Conservation (phyloP, 2,329 filamentous ascomycete species). For the Chaetomiaceae sp. region DNA sequence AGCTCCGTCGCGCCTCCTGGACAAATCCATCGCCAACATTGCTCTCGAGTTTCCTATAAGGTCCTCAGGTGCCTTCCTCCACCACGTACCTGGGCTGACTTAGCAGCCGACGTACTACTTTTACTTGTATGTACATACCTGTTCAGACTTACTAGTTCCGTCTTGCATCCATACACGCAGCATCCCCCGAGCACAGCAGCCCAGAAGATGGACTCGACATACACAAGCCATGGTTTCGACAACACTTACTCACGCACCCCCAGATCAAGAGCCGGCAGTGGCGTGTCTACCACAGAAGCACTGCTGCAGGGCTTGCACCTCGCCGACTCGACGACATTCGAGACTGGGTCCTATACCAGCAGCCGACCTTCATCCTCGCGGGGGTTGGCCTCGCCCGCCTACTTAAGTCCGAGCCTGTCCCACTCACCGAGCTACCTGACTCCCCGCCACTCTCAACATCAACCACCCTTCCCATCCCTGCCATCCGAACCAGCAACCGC, state of each 20-base stretch:
- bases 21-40: constrained; percentile 12
- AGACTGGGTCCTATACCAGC: constrained; percentile 23
- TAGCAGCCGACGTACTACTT: constrained; percentile 18
- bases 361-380: constrained; percentile 22
- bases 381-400: constrained; percentile 22
- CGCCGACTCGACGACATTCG: constrained; percentile 22
- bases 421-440: constrained; percentile 21
- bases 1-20: constrained; percentile 1
- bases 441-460: constrained; percentile 17
- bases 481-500: constrained; percentile 26
- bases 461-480: constrained; percentile 26
- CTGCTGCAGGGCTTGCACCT: constrained; percentile 24
- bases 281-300: constrained; percentile 24
- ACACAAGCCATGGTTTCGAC: constrained; percentile 18
- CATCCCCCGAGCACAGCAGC: neutral
- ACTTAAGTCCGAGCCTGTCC: constrained; percentile 22
- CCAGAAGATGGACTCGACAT: constrained; percentile 24
- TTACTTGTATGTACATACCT: constrained; percentile 8
- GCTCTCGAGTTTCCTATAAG: constrained; percentile 20
- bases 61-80: constrained; percentile 11
- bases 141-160: constrained; percentile 12
- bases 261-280: constrained; percentile 25
- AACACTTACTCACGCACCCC: constrained; percentile 26
- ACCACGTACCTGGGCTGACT: constrained; percentile 4
- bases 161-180: neutral